Evolutionary conservation across 176 grass and related monocot species (phyloP).

Genomic region (Aechmea fasciata): DNA sequence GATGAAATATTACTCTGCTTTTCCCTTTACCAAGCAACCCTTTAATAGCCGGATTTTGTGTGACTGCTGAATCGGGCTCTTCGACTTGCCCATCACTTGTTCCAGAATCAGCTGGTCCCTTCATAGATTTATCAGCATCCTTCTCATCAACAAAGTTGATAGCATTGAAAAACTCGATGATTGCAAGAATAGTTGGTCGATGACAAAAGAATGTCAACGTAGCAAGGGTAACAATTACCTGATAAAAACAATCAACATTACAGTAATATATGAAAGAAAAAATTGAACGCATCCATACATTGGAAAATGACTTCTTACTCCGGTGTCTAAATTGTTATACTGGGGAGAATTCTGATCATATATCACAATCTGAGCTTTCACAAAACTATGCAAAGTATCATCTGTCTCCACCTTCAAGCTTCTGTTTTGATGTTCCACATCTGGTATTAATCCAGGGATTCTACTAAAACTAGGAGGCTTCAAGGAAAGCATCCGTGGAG

Average conservation of each 20-base stretch:
- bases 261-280: neutral
- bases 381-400: slow-evolving; percentile 67
- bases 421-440: slow-evolving; percentile 39
- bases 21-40: slow-evolving; percentile 77
- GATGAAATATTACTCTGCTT: slow-evolving; percentile 90
- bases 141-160: slow-evolving; percentile 54
- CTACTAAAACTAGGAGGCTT: slow-evolving; percentile 59
- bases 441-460: slow-evolving; percentile 80
- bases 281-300: slow-evolving; percentile 3
- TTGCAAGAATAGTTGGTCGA: slow-evolving; percentile 83
- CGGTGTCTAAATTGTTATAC: slow-evolving; percentile 83
- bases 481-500: slow-evolving; percentile 41
- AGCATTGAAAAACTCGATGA: slow-evolving; percentile 85
- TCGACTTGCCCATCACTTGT: slow-evolving; percentile 26
- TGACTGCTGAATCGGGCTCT: slow-evolving; percentile 36
- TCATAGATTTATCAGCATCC: slow-evolving; percentile 34
- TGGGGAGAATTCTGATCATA: slow-evolving; percentile 79
- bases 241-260: slow-evolving; percentile 31
- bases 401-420: slow-evolving; percentile 35
- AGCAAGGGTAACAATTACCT: slow-evolving; percentile 84
- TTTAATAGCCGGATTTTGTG: slow-evolving; percentile 45
- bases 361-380: slow-evolving; percentile 89
- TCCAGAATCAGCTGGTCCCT: slow-evolving; percentile 21
- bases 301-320: slow-evolving; percentile 42
- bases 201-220: slow-evolving; percentile 89